Evolutionary conservation across 2,329 filamentous ascomycete genomes (phyloP), one percentile per base, ranked within the genome.

Genomic region (Graphilbum ipis-grandicollis): DNA sequence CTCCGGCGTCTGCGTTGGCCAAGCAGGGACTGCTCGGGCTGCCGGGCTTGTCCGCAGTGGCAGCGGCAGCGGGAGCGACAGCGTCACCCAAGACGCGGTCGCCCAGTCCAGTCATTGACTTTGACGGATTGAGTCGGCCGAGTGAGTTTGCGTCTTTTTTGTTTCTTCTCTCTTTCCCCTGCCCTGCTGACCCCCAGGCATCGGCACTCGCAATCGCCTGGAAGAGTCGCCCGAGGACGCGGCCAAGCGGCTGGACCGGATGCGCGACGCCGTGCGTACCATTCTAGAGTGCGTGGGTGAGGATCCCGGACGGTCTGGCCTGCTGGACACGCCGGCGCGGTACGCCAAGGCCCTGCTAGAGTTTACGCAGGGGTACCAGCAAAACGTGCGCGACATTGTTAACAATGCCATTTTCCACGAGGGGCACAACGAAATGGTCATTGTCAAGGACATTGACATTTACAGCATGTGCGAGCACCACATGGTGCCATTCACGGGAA

Each of bases 381-480:
- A 93, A 62, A 94, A 94, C 50, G 72, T 94, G 38, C 68, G 75
- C 43, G 82, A 93, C 52, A 80, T 96, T 46, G 82, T 96, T 43
- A 96, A 96, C 55, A 72, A 78, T 39, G 90, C 90, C 15, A 81
- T 96, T 37, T 98, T 98, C 59, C 79, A 93, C 50, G 90, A 96
- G 56, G 84, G 88, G 43, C 88, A 96, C 52, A 90, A 93, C 51
- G 90, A 98, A 58, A 71, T 98, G 61, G 86, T 98, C 22, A 93
- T 96, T 50, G 84, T 98, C 41, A 93, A 93, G 60, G 86, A 96
- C 51, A 96, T 98, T 50, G 86, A 94, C 53, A 73, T 96, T 12
- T 93, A 85, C 57, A 88, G 80, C 44, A 65, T 96, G 31, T 98
- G 90, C 63, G 90, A 98, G 62, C 90, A 98, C 56, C 90, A 98